A percentile compares a stretch with the other conserved stretches of the same genome.
Conservation (phyloP, 148 eudicot genomes). For the Spergularia bocconei region DNA sequence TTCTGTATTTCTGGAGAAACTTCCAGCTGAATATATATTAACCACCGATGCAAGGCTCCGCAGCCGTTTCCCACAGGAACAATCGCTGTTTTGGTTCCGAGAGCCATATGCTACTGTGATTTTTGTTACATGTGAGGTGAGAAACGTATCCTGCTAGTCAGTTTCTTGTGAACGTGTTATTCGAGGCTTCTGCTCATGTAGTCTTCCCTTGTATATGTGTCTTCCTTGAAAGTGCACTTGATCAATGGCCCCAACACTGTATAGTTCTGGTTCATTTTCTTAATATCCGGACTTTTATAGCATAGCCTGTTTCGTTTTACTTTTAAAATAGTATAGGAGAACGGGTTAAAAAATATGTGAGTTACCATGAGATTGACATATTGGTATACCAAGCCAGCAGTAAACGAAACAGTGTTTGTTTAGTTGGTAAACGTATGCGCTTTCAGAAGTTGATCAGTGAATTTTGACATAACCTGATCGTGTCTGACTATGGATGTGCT, state of each 20-base stretch:
- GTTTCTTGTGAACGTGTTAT: too few relatives aligned
- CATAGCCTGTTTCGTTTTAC: too few relatives aligned
- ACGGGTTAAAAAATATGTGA: not conserved
- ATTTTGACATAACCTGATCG: not conserved
- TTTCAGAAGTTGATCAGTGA: not conserved
- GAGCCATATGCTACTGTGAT: conserved; percentile 96
- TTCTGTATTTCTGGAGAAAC: conserved; percentile 69
- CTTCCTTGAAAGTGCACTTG: not conserved
- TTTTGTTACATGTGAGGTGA: conserved; percentile 95
- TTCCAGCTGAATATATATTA: conserved; percentile 78
- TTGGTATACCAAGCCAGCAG: not conserved
- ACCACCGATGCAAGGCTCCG: conserved; percentile 95
- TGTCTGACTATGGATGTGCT: not conserved
- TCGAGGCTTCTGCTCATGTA: too few relatives aligned
- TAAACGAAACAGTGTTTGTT: too few relatives aligned
- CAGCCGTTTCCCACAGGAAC: conserved; percentile 88
- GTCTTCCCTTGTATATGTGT: not conserved
- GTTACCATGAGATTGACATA: not conserved
- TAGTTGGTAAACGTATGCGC: not conserved
- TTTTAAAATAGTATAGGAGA: not conserved
- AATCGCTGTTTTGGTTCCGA: conserved; percentile 81
- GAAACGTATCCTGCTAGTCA: conserved; percentile 4
- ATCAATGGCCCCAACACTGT: not conserved
- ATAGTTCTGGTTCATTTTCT: not conserved
- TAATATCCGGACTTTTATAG: too few relatives aligned